Evolutionary conservation across 768 basidiomycete genomes (phyloP), one percentile per base, ranked within the genome.

Genomic region (Collybia mongolica): DNA sequence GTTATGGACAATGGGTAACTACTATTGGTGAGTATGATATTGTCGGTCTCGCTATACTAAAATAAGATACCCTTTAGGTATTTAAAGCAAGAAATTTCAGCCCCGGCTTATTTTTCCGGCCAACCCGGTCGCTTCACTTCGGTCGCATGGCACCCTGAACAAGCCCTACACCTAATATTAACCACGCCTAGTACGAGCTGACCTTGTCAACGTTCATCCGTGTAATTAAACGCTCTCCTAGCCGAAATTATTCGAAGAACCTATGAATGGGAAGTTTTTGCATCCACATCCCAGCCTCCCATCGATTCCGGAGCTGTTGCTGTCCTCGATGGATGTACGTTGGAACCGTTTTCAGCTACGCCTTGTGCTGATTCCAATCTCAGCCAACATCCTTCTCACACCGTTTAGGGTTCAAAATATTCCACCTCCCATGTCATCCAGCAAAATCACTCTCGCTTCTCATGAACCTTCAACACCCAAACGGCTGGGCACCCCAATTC

Each of bases 401-500:
- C 90, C 97, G 14, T 98, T 98, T 77, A 81, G 94, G 36, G 80
- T 83, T 0, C 91, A 96, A 69, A 98, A 97, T 62, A 80, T 96
- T 4, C 97, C 96, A n/a, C 97, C 97, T n/a, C 97, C 97, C 0
- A 95, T 97, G 93, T 90, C 86, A 1, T 86, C 92, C 1, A 74
- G 77, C 52, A 68, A 75, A 53, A 70, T 80, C 9, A 29, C 62
- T 0, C 50, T 74, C 14, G 59, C 66, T 8, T 56, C 61, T 12
- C 39, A 58, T 11, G 53, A 65, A 29, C 15, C 47, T 39, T 32
- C 60, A 9, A 17, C 52, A 29, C 53, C 54, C 29, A 44, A 54
- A 46, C 48, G 49, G 22, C 55, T 61, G n/a, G 65, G 56, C n/a
- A 66, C 79, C 0, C 91, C 94, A 0, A 63, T 85, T 7, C 84